A percentile compares a stretch with the other conserved stretches of the same genome.
Conservation (phyloP, 306 rosid genomes). For the Pyrus bretschneideri region DNA sequence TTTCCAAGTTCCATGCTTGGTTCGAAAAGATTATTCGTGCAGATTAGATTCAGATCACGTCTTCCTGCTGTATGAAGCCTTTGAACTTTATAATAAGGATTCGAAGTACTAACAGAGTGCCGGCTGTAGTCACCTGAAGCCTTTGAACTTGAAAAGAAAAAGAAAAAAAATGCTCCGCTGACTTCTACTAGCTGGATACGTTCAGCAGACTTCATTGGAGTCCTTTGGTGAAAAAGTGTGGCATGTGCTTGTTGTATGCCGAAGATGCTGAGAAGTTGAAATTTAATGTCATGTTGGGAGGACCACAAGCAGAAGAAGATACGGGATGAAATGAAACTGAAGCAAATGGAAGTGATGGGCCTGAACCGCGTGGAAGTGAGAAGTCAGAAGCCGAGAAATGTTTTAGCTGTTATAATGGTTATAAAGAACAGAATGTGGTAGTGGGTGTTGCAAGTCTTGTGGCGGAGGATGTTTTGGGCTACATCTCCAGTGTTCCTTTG, state of each 20-base stretch:
- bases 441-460: no score
- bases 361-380: no score
- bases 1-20: neutral
- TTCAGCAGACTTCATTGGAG: no score
- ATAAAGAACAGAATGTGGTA: no score
- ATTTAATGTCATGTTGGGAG: neutral
- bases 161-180: neutral
- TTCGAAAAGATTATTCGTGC: no score
- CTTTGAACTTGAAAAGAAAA: no score
- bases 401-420: no score
- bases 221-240: neutral
- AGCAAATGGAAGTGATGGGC: neutral
- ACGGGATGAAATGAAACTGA: neutral
- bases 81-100: neutral
- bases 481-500: no score
- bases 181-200: neutral
- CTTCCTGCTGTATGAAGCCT: neutral
- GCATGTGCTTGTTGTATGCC: neutral
- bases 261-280: neutral
- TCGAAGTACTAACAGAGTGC: no score
- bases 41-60: neutral
- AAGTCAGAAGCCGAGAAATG: no score
- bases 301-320: neutral
- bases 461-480: no score
- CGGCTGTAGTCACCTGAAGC: no score